Conservation (phyloP, 352 stramenopile species). For the Pythium vanterpoolii region DNA sequence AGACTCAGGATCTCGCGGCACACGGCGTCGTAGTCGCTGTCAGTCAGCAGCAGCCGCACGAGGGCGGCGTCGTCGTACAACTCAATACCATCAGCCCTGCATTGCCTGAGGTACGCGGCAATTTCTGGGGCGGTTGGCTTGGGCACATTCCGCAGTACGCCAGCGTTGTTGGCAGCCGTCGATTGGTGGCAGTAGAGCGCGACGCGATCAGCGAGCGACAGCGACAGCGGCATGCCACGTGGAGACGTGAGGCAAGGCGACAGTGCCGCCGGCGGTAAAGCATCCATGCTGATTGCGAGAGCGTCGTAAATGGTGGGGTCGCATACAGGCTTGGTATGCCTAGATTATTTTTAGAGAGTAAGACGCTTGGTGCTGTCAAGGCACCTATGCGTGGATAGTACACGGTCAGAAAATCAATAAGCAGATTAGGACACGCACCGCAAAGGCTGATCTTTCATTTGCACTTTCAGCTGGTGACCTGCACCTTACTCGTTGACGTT, state of each 20-base stretch:
- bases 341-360: no score
- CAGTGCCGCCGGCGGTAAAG: neutral
- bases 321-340: neutral
- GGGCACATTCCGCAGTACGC: constrained; percentile 6
- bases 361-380: no score
- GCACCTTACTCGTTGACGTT: constrained; percentile 66
- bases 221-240: constrained; percentile 1
- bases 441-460: no score
- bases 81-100: neutral
- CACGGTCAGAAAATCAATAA: no score
- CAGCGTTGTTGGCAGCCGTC: constrained; percentile 17
- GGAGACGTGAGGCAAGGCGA: constrained; percentile 4
- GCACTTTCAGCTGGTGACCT: no score
- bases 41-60: constrained; percentile 10
- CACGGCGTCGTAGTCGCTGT: constrained; percentile 18
- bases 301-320: neutral
- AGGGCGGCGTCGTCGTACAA: constrained; percentile 7
- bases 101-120: constrained; percentile 1
- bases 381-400: no score
- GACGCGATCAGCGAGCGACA: constrained; percentile 14
- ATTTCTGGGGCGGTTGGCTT: constrained; percentile 17
- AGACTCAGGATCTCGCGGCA: constrained; percentile 11
- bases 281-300: no score
- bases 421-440: neutral
- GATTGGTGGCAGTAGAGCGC: constrained; percentile 14